A percentile compares a stretch with the other conserved stretches of the same genome.
These are phyloP conservation scores for Clavispora vitiphila DNA, from an alignment of 805 yeast genomes.

Conservation along the genomic window DNA sequence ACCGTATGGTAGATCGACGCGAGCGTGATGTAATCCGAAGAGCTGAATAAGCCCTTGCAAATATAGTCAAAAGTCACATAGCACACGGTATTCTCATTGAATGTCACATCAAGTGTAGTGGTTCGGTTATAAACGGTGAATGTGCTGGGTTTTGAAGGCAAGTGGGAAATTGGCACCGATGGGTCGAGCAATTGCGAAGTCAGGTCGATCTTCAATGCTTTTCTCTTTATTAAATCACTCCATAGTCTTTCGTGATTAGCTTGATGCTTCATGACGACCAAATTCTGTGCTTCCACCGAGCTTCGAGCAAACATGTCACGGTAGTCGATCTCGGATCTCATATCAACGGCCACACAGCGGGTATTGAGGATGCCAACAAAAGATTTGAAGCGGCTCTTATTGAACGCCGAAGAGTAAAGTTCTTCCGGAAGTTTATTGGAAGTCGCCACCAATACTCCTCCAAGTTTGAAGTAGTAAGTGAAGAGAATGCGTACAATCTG, in stretches of 20 bases:
- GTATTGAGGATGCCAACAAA: slow-evolving; percentile 54
- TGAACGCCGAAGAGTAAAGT: slow-evolving; percentile 61
- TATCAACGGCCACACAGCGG: slow-evolving; percentile 58
- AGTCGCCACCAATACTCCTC: slow-evolving; percentile 72
- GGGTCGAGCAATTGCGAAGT: background rate
- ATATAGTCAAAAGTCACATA: slow-evolving; percentile 49
- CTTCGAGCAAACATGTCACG: slow-evolving; percentile 29
- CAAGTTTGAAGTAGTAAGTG: slow-evolving; percentile 64
- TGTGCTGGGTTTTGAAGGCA: slow-evolving; percentile 19
- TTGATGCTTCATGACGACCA: slow-evolving; percentile 25
- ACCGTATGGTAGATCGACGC: slow-evolving; percentile 57
- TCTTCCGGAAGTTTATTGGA: slow-evolving; percentile 71
- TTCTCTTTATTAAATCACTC: slow-evolving; percentile 25
- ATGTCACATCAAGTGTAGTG: slow-evolving; percentile 42
- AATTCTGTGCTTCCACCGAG: slow-evolving; percentile 22
- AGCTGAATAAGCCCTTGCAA: slow-evolving; percentile 53
- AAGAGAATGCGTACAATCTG: slow-evolving; percentile 61
- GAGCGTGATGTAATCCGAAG: slow-evolving; percentile 66
- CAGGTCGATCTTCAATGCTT: slow-evolving; percentile 10
- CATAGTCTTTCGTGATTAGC: slow-evolving; percentile 26
- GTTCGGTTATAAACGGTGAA: slow-evolving; percentile 55
- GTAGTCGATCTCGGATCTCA: slow-evolving; percentile 57
- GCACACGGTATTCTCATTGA: slow-evolving; percentile 34
- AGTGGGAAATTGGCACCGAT: slow-evolving; percentile 3
- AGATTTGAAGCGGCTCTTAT: slow-evolving; percentile 50